Evolutionary conservation across 495 filamentous ascomycete genomes (phyloP).

Genomic region (Tuber indicum): DNA sequence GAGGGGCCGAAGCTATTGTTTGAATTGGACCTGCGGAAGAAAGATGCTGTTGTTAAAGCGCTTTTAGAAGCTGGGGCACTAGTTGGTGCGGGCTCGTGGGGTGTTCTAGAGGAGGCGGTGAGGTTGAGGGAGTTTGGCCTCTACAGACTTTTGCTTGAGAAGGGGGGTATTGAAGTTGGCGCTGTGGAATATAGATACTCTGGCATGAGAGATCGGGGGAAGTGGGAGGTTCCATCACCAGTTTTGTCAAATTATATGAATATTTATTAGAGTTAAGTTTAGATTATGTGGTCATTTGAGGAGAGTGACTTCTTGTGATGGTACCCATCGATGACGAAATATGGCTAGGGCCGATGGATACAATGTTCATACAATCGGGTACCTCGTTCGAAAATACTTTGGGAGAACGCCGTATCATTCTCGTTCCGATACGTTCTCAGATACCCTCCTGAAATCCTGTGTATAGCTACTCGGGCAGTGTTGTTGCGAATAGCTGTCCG

Average conservation of each 20-base stretch:
- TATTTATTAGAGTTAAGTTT: not conserved
- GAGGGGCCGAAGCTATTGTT: not conserved
- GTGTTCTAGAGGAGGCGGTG: not conserved
- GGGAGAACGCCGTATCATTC: not conserved
- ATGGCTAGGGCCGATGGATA: not conserved
- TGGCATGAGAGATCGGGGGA: not conserved
- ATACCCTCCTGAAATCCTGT: not conserved
- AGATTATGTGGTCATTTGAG: not conserved
- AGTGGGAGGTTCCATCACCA: not conserved
- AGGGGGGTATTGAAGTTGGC: not conserved
- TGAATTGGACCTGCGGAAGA: not conserved
- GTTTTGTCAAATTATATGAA: conserved; percentile 2
- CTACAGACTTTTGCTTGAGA: not conserved
- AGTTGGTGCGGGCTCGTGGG: not conserved
- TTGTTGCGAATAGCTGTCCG: not conserved
- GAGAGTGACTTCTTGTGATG: not conserved
- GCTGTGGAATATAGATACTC: not conserved
- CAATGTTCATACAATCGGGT: not conserved
- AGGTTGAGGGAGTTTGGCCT: conserved; percentile 1
- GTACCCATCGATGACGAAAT: not conserved
- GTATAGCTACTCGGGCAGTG: not conserved
- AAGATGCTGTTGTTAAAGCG: not conserved
- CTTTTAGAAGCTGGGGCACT: not conserved
- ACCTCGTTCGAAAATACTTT: not conserved
- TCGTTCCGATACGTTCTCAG: not conserved